phyloP scores from a whole-genome alignment of 2,329 filamentous ascomycete species.

The Westerdykella sp. region DNA sequence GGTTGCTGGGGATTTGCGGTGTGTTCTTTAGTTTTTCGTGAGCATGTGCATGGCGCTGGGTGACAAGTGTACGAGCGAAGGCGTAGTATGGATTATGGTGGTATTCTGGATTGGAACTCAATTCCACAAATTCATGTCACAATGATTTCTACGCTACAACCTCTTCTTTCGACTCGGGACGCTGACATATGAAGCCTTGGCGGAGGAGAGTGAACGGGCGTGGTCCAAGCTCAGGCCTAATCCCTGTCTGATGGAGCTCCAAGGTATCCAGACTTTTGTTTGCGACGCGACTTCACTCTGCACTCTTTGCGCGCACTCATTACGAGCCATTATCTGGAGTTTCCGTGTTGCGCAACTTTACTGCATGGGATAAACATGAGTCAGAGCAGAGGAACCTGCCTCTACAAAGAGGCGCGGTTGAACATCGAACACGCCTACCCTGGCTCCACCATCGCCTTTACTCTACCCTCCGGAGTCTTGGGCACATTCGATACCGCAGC shows the following conservation, averaged over 20 bases:
- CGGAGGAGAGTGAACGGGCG: not conserved
- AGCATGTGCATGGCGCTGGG: slow-evolving; percentile 14
- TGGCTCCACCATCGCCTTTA: slow-evolving; percentile 63
- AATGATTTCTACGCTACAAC: not conserved
- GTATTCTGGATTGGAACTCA: no score
- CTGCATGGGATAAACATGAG: slow-evolving; percentile 64
- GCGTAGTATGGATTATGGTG: not conserved
- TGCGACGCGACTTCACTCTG: slow-evolving; percentile 20
- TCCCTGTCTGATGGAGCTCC: slow-evolving; percentile 18
- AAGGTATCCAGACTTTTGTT: slow-evolving; percentile 22
- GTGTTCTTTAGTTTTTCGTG: not conserved
- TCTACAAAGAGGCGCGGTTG: slow-evolving; percentile 83
- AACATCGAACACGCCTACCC: slow-evolving; percentile 69
- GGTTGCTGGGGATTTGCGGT: not conserved
- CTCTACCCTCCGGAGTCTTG: slow-evolving; percentile 29
- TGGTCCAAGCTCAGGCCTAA: slow-evolving; percentile 8
- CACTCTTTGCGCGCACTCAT: slow-evolving; percentile 6
- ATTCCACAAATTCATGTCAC: not conserved
- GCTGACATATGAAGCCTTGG: no score
- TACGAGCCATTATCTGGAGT: not conserved
- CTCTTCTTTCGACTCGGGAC: no score
- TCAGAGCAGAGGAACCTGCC: slow-evolving; percentile 54
- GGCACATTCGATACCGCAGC: slow-evolving; percentile 29
- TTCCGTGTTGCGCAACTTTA: not conserved
- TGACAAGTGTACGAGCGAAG: not conserved